These are phyloP conservation scores for Kockiozyma suomiensis DNA, from an alignment of 805 yeast genomes.

Conservation along the genomic window DNA sequence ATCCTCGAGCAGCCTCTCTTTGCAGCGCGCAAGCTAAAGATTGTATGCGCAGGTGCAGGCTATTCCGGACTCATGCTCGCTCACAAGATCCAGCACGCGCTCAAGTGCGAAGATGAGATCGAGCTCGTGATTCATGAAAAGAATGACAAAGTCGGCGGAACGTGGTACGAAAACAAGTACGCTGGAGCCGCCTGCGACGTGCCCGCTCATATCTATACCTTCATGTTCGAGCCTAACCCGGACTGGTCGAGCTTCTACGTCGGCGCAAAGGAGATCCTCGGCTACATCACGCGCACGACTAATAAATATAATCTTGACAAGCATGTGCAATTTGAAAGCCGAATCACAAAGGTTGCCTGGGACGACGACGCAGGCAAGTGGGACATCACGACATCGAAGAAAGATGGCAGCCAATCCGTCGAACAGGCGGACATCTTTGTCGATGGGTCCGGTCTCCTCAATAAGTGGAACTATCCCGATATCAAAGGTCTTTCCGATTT, in stretches of 20 bases:
- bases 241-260: constrained; percentile 38
- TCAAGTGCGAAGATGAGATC: constrained; percentile 17
- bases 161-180: constrained; percentile 37
- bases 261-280: constrained; percentile 33
- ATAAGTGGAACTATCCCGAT: constrained; percentile 38
- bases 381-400: constrained; percentile 11
- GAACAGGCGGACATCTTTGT: constrained; percentile 6
- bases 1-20: background rate
- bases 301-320: constrained; percentile 35
- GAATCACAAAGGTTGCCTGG: constrained; percentile 31
- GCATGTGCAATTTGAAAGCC: constrained; percentile 27
- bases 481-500: constrained; percentile 38
- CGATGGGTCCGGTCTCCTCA: constrained; percentile 26
- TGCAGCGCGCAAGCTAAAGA: background rate
- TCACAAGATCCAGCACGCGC: background rate
- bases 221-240: constrained; percentile 38
- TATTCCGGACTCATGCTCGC: background rate
- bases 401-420: background rate
- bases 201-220: constrained; percentile 36
- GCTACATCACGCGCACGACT: constrained; percentile 35
- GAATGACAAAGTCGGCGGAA: constrained; percentile 39
- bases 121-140: constrained; percentile 37
- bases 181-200: constrained; percentile 41
- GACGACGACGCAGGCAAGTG: constrained; percentile 26
- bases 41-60: constrained; percentile 1